A percentile compares a stretch with the other conserved stretches of the same genome.
Evolutionary conservation across 2,329 filamentous ascomycete species (phyloP).

Genomic region (Colletotrichum zoysiae): DNA sequence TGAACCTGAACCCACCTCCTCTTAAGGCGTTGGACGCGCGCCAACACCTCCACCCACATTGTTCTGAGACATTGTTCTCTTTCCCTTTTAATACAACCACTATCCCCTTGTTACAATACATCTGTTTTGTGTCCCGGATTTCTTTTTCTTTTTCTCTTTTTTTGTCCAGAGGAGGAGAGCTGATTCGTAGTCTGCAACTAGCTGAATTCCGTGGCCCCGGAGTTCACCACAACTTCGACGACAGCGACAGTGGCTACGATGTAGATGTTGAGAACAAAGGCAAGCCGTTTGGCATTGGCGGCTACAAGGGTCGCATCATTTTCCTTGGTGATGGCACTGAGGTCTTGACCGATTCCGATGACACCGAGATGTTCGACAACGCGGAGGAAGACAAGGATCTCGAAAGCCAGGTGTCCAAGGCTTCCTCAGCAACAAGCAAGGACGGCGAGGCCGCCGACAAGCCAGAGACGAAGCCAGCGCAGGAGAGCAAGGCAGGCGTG

Average conservation of each 20-base stretch:
- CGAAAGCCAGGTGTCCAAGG: constrained; percentile 83
- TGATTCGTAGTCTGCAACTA: constrained; percentile 52
- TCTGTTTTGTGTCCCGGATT: constrained; percentile 31
- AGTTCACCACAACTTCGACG: constrained; percentile 85
- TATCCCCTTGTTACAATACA: constrained; percentile 29
- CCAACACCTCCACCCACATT: constrained; percentile 34
- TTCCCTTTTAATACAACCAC: constrained; percentile 39
- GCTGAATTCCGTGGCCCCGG: constrained; percentile 88
- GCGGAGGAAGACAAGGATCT: constrained; percentile 87
- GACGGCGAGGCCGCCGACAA: constrained; percentile 44
- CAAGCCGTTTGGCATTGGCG: constrained; percentile 74
- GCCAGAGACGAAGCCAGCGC: constrained; percentile 45
- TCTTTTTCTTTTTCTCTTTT: constrained; percentile 22
- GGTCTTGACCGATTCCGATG: constrained; percentile 87
- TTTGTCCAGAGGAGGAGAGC: constrained; percentile 38
- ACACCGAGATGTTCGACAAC: constrained; percentile 94
- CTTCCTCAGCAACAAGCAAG: constrained; percentile 38
- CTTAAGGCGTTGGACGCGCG: constrained; percentile 39
- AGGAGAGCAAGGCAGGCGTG: constrained; percentile 38
- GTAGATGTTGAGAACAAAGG: constrained; percentile 76
- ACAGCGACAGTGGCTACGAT: constrained; percentile 82
- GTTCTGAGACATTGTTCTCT: constrained; percentile 34
- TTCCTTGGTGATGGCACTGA: constrained; percentile 96
- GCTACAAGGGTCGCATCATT: constrained; percentile 88
- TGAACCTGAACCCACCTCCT: constrained; percentile 42